Conservation (phyloP, 768 basidiomycete species). For the Dacryopinax primogenitus region DNA sequence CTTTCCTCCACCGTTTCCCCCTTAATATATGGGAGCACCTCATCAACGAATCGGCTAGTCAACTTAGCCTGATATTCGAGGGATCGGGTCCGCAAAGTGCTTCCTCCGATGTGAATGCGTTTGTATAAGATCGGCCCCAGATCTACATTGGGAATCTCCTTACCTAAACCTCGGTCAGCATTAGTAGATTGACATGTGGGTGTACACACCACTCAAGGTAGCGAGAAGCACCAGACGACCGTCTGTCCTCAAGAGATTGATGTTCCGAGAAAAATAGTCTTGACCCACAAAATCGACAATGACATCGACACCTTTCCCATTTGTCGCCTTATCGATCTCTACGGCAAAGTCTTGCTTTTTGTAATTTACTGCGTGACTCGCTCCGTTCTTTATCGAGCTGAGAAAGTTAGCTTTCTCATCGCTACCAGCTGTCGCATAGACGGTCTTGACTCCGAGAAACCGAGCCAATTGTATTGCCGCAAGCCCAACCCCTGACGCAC, state of each 20-base stretch:
- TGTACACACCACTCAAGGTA: constrained; percentile 18
- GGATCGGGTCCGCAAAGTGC: constrained; percentile 66
- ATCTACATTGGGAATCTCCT: constrained; percentile 39
- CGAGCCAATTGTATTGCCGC: constrained; percentile 30
- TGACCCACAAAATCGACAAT: constrained; percentile 27
- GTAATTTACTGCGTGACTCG: constrained; percentile 27
- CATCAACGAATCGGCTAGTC: constrained; percentile 22
- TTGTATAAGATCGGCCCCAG: constrained; percentile 63
- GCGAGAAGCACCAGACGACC: constrained; percentile 24
- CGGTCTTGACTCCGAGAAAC: constrained; percentile 18
- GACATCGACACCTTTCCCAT: constrained; percentile 25
- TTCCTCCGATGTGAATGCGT: constrained; percentile 76
- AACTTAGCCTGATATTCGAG: constrained; percentile 66
- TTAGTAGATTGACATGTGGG: background rate
- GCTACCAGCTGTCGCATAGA: constrained; percentile 28
- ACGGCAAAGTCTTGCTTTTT: constrained; percentile 27
- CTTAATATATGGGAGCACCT: constrained; percentile 19
- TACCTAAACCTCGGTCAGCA: constrained; percentile 30
- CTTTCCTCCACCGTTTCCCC: background rate
- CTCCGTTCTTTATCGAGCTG: constrained; percentile 15
- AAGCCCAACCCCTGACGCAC: constrained; percentile 27
- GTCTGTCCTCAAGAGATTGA: constrained; percentile 22
- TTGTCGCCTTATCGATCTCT: constrained; percentile 24
- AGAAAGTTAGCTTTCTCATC: constrained; percentile 29
- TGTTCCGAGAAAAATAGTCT: constrained; percentile 23